Conservation (phyloP, 2,329 filamentous ascomycete genomes). For the Incumbomyces lentus region DNA sequence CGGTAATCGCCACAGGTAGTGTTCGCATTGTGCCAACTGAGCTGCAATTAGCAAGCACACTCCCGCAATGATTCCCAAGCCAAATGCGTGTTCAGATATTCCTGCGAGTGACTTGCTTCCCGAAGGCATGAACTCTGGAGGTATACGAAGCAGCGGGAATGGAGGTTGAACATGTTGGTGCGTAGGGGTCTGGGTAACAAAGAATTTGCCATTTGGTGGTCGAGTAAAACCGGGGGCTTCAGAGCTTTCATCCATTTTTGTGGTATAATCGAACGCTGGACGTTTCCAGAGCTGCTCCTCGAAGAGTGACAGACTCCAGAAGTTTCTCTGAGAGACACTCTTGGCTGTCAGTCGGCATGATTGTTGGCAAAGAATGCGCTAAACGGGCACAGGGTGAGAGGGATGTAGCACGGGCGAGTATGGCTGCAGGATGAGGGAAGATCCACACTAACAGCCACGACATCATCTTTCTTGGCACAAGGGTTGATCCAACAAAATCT, state of each 20-base stretch:
- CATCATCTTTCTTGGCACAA: too few species aligned
- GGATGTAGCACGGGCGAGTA: too few species aligned
- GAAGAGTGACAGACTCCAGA: too few species aligned
- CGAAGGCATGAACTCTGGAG: constrained; percentile 12
- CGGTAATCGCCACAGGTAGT: constrained; percentile 47
- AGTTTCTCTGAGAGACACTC: too few species aligned
- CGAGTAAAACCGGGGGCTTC: neutral
- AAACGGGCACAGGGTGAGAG: too few species aligned
- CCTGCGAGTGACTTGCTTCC: constrained; percentile 34
- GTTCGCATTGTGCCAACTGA: constrained; percentile 20
- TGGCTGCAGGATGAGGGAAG: too few species aligned
- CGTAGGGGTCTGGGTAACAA: neutral
- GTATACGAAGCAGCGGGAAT: constrained; percentile 2
- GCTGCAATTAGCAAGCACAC: constrained; percentile 24
- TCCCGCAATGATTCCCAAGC: constrained; percentile 33
- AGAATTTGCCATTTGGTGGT: constrained; percentile 5
- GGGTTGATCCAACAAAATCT: too few species aligned
- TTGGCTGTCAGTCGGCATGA: too few species aligned
- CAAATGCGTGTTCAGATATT: constrained; percentile 36
- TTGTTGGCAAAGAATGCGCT: too few species aligned
- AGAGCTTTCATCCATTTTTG: constrained; percentile 1
- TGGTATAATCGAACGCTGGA: neutral
- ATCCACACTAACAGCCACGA: too few species aligned
- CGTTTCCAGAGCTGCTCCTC: neutral
- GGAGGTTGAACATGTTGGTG: constrained; percentile 2